These are phyloP conservation scores for Podaxis carcinomalis DNA, from an alignment of 768 basidiomycete species.

Conservation along the genomic window DNA sequence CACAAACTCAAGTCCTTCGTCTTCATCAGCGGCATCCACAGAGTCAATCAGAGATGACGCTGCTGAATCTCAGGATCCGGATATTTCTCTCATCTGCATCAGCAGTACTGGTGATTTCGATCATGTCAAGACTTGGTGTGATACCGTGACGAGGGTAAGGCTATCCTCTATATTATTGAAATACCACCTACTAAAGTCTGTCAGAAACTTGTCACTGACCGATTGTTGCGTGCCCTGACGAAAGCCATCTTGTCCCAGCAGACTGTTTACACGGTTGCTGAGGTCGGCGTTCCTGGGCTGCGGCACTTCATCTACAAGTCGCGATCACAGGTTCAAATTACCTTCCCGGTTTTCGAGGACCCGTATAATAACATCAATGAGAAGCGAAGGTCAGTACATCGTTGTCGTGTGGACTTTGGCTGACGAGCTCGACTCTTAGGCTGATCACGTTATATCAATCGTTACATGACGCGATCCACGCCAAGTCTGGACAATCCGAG, in stretches of 20 bases:
- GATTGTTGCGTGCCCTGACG: constrained; percentile 47
- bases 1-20: constrained; percentile 15
- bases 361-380: constrained; percentile 67
- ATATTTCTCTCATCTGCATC: constrained; percentile 71
- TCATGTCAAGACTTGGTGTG: constrained; percentile 73
- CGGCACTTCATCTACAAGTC: constrained; percentile 97
- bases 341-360: constrained; percentile 80
- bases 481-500: constrained; percentile 77
- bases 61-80: neutral
- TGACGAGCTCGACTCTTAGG: constrained; percentile 31
- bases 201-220: constrained; percentile 64
- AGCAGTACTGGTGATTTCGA: constrained; percentile 84
- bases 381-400: constrained; percentile 46
- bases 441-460: constrained; percentile 84
- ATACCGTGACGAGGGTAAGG: constrained; percentile 55
- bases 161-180: neutral
- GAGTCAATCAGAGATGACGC: constrained; percentile 1
- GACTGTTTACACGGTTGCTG: constrained; percentile 65
- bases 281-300: constrained; percentile 83
- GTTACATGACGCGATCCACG: constrained; percentile 86
- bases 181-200: neutral
- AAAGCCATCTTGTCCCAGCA: constrained; percentile 42
- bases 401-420: neutral
- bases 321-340: constrained; percentile 83
- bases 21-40: constrained; percentile 11